These are phyloP conservation scores for Epicoccum sorghinum DNA, from an alignment of 2,329 filamentous ascomycete species.

Conservation along the genomic window DNA sequence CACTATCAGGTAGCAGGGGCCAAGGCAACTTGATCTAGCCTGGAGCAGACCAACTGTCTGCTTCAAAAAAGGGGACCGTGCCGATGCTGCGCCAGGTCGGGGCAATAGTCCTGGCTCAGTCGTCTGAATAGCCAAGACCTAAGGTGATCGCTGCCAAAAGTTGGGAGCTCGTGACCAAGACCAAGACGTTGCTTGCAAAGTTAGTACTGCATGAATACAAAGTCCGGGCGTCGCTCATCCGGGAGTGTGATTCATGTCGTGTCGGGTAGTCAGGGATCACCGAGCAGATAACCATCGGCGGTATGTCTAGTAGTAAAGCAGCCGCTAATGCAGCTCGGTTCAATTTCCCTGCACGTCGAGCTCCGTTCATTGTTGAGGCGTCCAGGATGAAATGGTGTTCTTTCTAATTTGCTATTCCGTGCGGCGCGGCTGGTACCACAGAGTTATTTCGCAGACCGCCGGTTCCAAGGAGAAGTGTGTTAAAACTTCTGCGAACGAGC, in stretches of 20 bases:
- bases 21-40: too few species aligned
- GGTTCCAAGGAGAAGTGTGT: neutral
- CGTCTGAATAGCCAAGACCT: too few species aligned
- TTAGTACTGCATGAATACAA: neutral
- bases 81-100: too few species aligned
- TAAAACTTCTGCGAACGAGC: too few species aligned
- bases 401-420: neutral
- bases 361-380: neutral
- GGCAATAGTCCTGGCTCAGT: too few species aligned
- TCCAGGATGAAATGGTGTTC: neutral
- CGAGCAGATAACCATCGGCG: neutral
- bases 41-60: too few species aligned
- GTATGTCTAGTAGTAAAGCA: neutral
- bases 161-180: neutral
- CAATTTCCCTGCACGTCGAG: constrained; percentile 6
- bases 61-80: too few species aligned
- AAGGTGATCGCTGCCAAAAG: too few species aligned
- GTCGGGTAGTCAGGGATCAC: neutral
- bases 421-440: constrained; percentile 2
- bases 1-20: too few species aligned
- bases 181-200: neutral
- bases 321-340: constrained; percentile 6
- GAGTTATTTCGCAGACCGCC: neutral
- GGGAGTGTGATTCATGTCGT: neutral
- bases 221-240: neutral